phyloP scores from a whole-genome alignment of 2,329 filamentous ascomycete genomes.

The Colletotrichum salicis region DNA sequence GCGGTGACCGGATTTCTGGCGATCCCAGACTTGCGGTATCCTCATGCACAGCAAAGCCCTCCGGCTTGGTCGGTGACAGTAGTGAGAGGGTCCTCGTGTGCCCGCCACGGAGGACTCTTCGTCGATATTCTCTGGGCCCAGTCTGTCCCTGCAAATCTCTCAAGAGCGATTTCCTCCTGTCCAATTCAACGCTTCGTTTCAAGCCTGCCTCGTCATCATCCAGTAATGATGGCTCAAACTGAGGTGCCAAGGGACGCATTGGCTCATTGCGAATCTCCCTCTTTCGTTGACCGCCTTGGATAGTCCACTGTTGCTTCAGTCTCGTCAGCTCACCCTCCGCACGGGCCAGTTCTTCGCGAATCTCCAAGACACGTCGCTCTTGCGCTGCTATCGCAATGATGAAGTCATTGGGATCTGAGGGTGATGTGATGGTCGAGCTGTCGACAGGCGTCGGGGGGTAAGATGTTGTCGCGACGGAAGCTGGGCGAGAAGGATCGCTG shows the following conservation, averaged over 20 bases:
- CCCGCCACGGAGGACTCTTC: constrained; percentile 75
- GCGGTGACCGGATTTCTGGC: constrained; percentile 41
- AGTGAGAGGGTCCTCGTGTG: constrained; percentile 78
- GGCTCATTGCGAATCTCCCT: constrained; percentile 72
- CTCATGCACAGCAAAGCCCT: constrained; percentile 56
- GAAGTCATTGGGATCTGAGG: constrained; percentile 72
- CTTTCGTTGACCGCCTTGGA: constrained; percentile 81
- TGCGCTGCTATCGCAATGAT: constrained; percentile 92
- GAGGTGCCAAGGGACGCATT: constrained; percentile 49
- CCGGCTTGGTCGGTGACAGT: constrained; percentile 73
- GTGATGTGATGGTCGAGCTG: constrained; percentile 53
- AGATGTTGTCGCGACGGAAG: constrained; percentile 57
- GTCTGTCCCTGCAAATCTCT: constrained; percentile 53
- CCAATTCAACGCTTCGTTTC: constrained; percentile 69
- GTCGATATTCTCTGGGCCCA: constrained; percentile 54
- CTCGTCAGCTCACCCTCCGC: constrained; percentile 81
- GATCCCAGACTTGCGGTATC: constrained; percentile 57
- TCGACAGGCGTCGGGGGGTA: constrained; percentile 64
- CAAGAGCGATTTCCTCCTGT: constrained; percentile 77
- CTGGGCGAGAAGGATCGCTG: constrained; percentile 62
- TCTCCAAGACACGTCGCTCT: constrained; percentile 88
- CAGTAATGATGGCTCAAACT: constrained; percentile 41
- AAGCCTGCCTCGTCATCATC: constrained; percentile 50
- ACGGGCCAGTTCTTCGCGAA: constrained; percentile 86
- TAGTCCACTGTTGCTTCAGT: constrained; percentile 86